Evolutionary conservation across 2,329 filamentous ascomycete genomes (phyloP).

Genomic region (Cladosporium sp.): DNA sequence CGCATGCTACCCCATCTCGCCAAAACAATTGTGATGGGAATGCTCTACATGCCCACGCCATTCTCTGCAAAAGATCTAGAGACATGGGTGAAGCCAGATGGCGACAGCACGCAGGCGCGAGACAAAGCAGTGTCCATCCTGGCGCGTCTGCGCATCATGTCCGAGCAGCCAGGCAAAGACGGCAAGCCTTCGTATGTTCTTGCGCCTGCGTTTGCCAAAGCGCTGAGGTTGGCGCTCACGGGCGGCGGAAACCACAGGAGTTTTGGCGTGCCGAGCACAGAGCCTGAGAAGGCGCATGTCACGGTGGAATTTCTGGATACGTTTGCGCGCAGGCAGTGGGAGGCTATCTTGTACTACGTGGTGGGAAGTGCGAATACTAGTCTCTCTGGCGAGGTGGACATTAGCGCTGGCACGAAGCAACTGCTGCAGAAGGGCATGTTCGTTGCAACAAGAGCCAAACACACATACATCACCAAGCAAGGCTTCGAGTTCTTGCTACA

Average conservation of each 20-base stretch:
- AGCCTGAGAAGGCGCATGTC: constrained; percentile 60
- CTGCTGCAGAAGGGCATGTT: constrained; percentile 78
- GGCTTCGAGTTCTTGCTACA: constrained; percentile 95
- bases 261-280: constrained; percentile 76
- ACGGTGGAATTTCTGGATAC: constrained; percentile 74
- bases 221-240: constrained; percentile 81
- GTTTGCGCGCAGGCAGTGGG: constrained; percentile 88
- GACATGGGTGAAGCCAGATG: constrained; percentile 73
- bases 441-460: constrained; percentile 58
- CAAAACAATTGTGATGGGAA: constrained; percentile 92
- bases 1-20: constrained; percentile 94
- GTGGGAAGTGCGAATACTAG: constrained; percentile 70
- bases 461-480: constrained; percentile 74
- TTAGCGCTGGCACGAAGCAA: constrained; percentile 74
- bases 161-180: constrained; percentile 57
- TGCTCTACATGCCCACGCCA: constrained; percentile 85
- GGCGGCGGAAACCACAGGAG: constrained; percentile 77
- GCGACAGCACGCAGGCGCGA: constrained; percentile 54
- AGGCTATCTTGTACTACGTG: constrained; percentile 93
- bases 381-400: constrained; percentile 47
- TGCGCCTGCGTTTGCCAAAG: constrained; percentile 77
- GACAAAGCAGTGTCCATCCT: constrained; percentile 82
- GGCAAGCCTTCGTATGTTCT: constrained; percentile 67
- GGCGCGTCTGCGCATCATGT: constrained; percentile 81
- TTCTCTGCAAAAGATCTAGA: constrained; percentile 80